These are phyloP conservation scores for Colletotrichum sublineola DNA, from an alignment of 2,329 filamentous ascomycete species.

Conservation along the genomic window DNA sequence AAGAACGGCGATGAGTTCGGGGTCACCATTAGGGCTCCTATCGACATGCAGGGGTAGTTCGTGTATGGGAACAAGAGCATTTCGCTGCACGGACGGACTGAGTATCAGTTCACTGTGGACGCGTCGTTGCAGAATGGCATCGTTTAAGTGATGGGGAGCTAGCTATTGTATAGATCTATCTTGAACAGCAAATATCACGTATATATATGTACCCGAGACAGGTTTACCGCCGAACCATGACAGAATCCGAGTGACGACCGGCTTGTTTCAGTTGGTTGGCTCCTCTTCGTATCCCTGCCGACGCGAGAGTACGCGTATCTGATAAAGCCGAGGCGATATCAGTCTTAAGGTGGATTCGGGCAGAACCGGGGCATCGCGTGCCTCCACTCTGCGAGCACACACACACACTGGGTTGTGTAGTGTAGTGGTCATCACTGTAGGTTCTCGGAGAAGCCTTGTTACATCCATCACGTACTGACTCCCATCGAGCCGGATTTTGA, in stretches of 20 bases:
- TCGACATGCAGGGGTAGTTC: slow-evolving; percentile 35
- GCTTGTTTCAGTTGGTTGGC: background rate
- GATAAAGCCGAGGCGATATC: background rate
- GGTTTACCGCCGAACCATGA: no score
- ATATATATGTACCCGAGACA: background rate
- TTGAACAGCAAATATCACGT: background rate
- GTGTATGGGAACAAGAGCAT: slow-evolving; percentile 26
- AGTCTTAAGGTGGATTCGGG: slow-evolving; percentile 30
- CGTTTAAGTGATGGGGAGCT: background rate
- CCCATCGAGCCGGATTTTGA: slow-evolving; percentile 37
- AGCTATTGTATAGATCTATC: background rate
- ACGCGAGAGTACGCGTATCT: background rate
- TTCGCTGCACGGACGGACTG: slow-evolving; percentile 18
- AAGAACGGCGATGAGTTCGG: slow-evolving; percentile 7
- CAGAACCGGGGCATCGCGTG: background rate
- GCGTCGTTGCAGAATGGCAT: slow-evolving; percentile 20
- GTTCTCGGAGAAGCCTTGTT: background rate
- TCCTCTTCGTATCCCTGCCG: no score
- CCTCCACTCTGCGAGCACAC: slow-evolving; percentile 23
- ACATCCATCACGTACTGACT: background rate
- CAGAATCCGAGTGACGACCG: background rate
- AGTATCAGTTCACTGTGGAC: slow-evolving; percentile 38
- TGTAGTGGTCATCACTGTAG: slow-evolving; percentile 42
- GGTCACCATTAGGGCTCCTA: slow-evolving; percentile 40
- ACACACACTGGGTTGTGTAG: slow-evolving; percentile 30